Conservation (phyloP, 1,284 basidiomycete species). For the Austroboletus sp. region DNA sequence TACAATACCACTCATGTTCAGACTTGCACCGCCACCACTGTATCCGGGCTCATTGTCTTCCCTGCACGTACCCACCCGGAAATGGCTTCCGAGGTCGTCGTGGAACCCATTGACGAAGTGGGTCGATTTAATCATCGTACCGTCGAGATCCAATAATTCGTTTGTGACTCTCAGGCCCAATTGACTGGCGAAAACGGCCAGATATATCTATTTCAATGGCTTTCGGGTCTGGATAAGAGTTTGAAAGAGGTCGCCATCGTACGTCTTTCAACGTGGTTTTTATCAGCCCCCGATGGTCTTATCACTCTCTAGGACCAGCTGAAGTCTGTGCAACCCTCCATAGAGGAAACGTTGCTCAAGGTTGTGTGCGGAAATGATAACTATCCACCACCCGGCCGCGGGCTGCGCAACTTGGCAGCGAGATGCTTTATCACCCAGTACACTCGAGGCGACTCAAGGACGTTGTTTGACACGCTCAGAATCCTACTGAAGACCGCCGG, state of each 20-base stretch:
- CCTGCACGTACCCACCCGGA: conserved; percentile 7
- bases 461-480: conserved; percentile 85
- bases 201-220: conserved; percentile 78
- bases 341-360: conserved; percentile 61
- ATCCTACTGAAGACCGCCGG: conserved; percentile 65
- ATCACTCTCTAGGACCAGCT: conserved; percentile 48
- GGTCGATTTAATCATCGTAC: conserved; percentile 8
- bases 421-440: conserved; percentile 78
- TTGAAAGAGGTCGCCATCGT: conserved; percentile 48
- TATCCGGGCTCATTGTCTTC: neutral
- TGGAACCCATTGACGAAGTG: conserved; percentile 32
- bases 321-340: conserved; percentile 53
- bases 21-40: conserved; percentile 18
- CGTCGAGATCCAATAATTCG: conserved; percentile 1
- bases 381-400: conserved; percentile 78
- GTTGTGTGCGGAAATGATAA: conserved; percentile 53
- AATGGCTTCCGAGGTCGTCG: conserved; percentile 24
- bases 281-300: conserved; percentile 1
- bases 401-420: conserved; percentile 72
- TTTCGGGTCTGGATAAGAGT: conserved; percentile 59
- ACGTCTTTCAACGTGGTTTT: conserved; percentile 21
- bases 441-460: conserved; percentile 72
- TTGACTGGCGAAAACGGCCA: conserved; percentile 70
- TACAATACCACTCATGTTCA: neutral
- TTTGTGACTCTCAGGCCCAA: conserved; percentile 45